Conservation (phyloP, 805 yeast species). For the Cyberlindnera maritima region DNA sequence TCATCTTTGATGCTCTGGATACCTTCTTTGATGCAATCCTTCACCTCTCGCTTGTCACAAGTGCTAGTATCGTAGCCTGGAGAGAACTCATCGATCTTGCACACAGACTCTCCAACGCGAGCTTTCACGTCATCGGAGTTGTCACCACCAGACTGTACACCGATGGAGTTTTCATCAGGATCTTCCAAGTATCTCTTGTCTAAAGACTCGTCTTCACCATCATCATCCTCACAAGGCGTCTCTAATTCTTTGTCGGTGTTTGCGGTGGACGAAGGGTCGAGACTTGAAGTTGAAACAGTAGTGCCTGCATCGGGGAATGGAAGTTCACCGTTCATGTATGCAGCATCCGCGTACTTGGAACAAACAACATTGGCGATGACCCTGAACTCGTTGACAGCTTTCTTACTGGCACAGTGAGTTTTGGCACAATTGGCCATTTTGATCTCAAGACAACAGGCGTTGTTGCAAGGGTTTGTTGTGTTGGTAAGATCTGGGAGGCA, state of each 20-base stretch:
- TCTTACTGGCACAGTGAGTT: constrained; percentile 19
- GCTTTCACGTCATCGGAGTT: constrained; percentile 24
- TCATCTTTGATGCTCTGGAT: constrained; percentile 20
- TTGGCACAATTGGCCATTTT: constrained; percentile 26
- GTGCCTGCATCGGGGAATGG: constrained; percentile 12
- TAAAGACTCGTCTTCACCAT: not conserved
- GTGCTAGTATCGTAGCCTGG: constrained; percentile 24
- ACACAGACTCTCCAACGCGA: constrained; percentile 20
- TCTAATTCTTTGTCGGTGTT: not conserved
- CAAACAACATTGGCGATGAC: constrained; percentile 23
- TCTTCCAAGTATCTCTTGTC: not conserved
- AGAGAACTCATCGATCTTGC: constrained; percentile 19
- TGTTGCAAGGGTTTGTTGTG: constrained; percentile 20
- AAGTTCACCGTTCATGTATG: constrained; percentile 14
- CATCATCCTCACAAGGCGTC: not conserved
- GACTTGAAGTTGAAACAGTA: not conserved
- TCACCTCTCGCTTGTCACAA: constrained; percentile 23
- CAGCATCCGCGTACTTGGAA: constrained; percentile 25
- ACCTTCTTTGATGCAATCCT: constrained; percentile 25
- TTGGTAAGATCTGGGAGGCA: constrained; percentile 15
- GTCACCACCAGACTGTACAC: constrained; percentile 22
- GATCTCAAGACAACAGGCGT: constrained; percentile 27
- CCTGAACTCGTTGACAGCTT: constrained; percentile 17
- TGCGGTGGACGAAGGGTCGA: too few species aligned
- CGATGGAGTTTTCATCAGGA: not conserved